Conservation (phyloP, 208 protist genomes). For the Vickermania spadyakhi region DNA sequence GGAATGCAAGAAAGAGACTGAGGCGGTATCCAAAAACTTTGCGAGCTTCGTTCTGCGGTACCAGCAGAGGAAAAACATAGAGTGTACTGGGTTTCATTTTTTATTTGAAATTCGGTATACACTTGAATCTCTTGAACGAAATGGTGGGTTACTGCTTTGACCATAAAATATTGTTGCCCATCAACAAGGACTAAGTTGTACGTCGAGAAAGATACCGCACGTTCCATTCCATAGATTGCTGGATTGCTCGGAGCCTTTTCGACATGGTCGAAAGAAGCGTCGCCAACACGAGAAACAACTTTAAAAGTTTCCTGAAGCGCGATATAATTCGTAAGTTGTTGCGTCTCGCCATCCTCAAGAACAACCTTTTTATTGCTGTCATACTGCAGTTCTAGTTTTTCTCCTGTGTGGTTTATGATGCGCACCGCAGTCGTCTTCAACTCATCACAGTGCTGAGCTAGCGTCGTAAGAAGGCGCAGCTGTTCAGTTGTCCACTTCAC, state of each 20-base stretch:
- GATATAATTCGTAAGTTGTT: neutral
- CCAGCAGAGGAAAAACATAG: neutral
- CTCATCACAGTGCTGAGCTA: neutral
- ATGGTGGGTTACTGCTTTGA: neutral
- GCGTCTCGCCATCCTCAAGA: neutral
- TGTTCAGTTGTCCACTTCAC: neutral
- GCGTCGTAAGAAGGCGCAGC: neutral
- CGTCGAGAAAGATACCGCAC: neutral
- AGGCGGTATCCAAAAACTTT: neutral
- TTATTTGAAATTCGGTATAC: neutral
- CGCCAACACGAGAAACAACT: neutral
- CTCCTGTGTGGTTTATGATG: neutral
- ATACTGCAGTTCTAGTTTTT: neutral
- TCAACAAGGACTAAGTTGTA: neutral
- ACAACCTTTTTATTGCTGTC: neutral
- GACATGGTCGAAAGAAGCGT: neutral
- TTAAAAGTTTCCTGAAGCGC: neutral
- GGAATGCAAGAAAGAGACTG: neutral
- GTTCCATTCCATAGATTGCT: neutral
- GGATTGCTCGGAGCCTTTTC: neutral
- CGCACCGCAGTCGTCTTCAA: neutral
- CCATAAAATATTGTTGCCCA: neutral
- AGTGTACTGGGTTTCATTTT: constrained; percentile 1
- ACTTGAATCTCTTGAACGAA: neutral
- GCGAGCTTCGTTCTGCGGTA: neutral